Conservation (phyloP, 1,139 yeast species). For the Pichia sp. region DNA sequence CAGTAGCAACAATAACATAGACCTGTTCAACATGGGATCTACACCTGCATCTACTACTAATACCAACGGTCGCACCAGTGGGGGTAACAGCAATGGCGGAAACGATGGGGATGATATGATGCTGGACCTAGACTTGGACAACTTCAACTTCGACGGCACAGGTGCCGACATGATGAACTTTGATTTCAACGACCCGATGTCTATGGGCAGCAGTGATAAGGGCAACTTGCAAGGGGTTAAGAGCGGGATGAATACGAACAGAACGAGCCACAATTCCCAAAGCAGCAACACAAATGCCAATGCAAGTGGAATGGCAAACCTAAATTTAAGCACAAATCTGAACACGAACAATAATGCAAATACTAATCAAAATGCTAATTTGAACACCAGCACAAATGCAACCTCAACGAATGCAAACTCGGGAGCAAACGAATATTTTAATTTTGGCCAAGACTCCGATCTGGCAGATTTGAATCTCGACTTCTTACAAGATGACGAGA, state of each 20-base stretch:
- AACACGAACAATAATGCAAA: background rate
- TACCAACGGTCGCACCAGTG: background rate
- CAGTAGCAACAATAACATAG: background rate
- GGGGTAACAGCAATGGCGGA: background rate
- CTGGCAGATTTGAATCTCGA: constrained; percentile 25
- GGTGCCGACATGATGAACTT: constrained; percentile 14
- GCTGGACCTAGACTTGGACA: constrained; percentile 30
- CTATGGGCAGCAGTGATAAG: background rate
- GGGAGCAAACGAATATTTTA: constrained; percentile 11
- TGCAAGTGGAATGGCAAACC: background rate
- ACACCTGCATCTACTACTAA: background rate
- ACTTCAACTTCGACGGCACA: constrained; percentile 27
- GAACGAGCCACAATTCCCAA: background rate
- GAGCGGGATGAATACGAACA: background rate
- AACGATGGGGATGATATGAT: constrained; percentile 24
- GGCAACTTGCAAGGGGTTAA: background rate
- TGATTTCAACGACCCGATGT: constrained; percentile 12
- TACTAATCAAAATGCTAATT: background rate
- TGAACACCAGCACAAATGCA: background rate
- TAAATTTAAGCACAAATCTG: background rate
- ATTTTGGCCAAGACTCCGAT: constrained; percentile 18
- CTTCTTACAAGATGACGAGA: constrained; percentile 20
- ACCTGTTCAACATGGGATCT: background rate
- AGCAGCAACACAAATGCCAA: background rate
- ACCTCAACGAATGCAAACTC: background rate